Evolutionary conservation across 306 rosid species (phyloP).

Genomic region (Herpetospermum pedunculosum): DNA sequence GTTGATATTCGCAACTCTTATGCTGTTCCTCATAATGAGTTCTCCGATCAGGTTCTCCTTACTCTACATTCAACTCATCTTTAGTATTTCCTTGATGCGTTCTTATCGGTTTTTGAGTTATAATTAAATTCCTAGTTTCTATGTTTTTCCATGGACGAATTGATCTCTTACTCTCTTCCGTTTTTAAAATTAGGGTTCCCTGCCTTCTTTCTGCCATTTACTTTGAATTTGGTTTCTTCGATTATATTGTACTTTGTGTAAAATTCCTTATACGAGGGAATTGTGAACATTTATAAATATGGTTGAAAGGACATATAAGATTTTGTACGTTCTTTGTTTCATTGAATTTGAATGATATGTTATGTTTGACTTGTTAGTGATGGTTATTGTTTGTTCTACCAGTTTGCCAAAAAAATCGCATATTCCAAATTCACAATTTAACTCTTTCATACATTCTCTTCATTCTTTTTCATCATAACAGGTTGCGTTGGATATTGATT

Average conservation of each 20-base stretch:
- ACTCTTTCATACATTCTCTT: not conserved
- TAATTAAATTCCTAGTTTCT: not conserved
- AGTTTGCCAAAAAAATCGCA: not conserved
- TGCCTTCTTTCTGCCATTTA: not conserved
- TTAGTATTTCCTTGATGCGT: too few species aligned
- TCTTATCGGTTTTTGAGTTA: not conserved
- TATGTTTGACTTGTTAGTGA: not conserved
- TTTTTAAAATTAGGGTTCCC: not conserved
- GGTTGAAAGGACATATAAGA: not conserved
- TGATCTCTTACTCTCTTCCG: not conserved
- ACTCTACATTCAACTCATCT: not conserved
- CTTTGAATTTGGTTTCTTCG: not conserved
- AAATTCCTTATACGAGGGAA: not conserved
- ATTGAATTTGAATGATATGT: not conserved
- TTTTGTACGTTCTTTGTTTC: not conserved
- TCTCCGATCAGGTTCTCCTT: constrained; percentile 50
- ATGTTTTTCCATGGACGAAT: not conserved
- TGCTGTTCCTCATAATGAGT: constrained; percentile 91
- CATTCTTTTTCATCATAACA: constrained; percentile 1
- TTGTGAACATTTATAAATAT: not conserved
- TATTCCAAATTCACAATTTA: not conserved
- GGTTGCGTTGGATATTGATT: constrained; percentile 96
- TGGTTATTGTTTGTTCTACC: not conserved
- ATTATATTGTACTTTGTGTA: too few species aligned
- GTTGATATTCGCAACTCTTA: constrained; percentile 80